Percentiles rank a stretch among this genome's conserved stretches.
phyloP scores from a whole-genome alignment of 768 basidiomycete genomes.

The Lactarius deliciosus region DNA sequence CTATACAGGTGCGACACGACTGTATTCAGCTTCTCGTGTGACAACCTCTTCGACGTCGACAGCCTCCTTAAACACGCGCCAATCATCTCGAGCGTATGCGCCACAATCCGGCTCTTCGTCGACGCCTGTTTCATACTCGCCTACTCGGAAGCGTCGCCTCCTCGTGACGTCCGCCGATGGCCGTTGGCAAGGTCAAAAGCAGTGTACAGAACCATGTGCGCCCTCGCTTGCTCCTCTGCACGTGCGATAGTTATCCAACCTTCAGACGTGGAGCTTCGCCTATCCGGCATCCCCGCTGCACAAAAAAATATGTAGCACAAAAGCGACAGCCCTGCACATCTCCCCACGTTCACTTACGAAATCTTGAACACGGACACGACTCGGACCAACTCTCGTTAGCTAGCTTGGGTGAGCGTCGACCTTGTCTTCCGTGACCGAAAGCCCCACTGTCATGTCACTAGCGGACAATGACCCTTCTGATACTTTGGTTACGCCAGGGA shows the following conservation, averaged over 20 bases:
- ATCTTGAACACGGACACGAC: constrained; percentile 5
- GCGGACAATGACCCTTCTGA: constrained; percentile 25
- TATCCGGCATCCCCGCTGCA: constrained; percentile 18
- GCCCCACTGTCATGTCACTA: background rate
- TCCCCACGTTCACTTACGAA: constrained; percentile 22
- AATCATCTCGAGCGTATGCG: too few relatives aligned
- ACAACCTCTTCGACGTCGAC: too few relatives aligned
- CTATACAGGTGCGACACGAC: too few relatives aligned
- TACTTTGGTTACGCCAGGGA: constrained; percentile 17
- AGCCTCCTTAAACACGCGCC: too few relatives aligned
- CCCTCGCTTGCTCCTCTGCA: constrained; percentile 3
- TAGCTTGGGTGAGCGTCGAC: constrained; percentile 16
- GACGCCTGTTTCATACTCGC: too few relatives aligned
- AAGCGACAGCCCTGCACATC: constrained; percentile 21
- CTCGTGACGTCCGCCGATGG: too few relatives aligned
- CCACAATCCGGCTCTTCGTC: too few relatives aligned
- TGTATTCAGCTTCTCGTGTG: too few relatives aligned
- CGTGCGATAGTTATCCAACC: constrained; percentile 38
- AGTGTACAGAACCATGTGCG: constrained; percentile 36
- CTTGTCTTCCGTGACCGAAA: background rate
- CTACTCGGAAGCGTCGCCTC: too few relatives aligned
- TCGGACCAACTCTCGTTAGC: constrained; percentile 10
- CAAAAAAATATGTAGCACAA: constrained; percentile 23
- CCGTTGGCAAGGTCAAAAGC: constrained; percentile 52
- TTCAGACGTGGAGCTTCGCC: constrained; percentile 24